Evolutionary conservation across 306 rosid species (phyloP), one percentile per base, ranked within the genome.

Genomic region (Glycine latifolia): DNA sequence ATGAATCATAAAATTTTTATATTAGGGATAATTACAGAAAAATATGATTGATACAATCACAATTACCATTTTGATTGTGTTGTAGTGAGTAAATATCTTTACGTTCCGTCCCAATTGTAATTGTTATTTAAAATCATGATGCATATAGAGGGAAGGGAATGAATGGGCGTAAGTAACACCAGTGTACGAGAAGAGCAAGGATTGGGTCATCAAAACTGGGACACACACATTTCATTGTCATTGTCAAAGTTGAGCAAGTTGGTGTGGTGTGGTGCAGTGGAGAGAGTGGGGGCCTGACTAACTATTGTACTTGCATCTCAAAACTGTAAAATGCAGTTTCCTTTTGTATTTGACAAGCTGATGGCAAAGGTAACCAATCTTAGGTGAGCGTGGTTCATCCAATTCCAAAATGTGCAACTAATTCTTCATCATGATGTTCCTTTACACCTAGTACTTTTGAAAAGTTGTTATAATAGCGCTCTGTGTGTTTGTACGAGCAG

Each of bases 151-250:
- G 46, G 5, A 46, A 54, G 1, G 39, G 56, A 63, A 10, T 43
- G 43, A 33, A 20, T 39, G 50, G 48, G 37, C 1, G 72, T 52
- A 11, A 71, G 83, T 77, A 35, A 65, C 85, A 85, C 58, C 83
- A 73, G 4, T 67, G 77, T 77, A 79, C 84, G 86, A 85, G 59
- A 81, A 85, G 43, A 33, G 71, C 67, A 72, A 41, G 10, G 8
- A 26, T 62, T 33, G 69, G 69, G 60, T 31, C 2, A 55, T 2
- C 9, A 3, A 39, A 52, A 15, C 1, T 4, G 4, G 49, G 72
- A 50, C 6, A 63, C 69, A 35, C 10, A 63, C 68, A 33, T 35
- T 75, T 35, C 17, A 12, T 14, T 35, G 70, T 35, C 17, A 12
- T 10, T 61, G 82, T 71, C 79, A 62, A 31, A 26, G 31, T 65